Base-by-base conservation (phyloP, 768 basidiomycete genomes). In the Royoungia palumana region DNA sequence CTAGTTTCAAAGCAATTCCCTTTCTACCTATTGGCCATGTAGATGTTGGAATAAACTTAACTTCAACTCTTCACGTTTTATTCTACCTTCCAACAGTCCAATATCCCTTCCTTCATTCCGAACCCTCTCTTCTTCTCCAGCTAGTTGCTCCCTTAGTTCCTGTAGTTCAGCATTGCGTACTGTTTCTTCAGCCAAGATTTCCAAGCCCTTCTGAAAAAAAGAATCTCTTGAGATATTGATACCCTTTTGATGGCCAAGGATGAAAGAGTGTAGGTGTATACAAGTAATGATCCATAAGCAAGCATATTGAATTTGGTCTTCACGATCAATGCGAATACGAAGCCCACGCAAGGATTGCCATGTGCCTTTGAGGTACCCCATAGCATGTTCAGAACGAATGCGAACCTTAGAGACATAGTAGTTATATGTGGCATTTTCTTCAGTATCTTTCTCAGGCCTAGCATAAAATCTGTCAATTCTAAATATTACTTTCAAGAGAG, bases 291-390 rank as follows among this genome's bases (percentile, higher is more conserved):
- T 47, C 55, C 58, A 59, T 14, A 51, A 20, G 7, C 35, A 20
- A 19, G 57, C 60, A 45, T 44, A 46, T 30, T 39, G 21, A 19
- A 49, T 49, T 2, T 59, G 25, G 1, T 41, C 11, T 16, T 45
- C 30, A 52, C 20, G 2, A 22, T 56, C 41, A 21, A 59, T 46
- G 6, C 24, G 44, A 38, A 51, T 35, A 8, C 19, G 41, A 11
- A 61, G 45, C 10, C 55, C 55, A 21, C 28, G 19, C 10, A 46
- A 44, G 7, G 44, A 54, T 36, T 45, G 39, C 49, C 43, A 54
- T 4, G 67, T 60, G 0, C 74, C 74, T 47, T 75, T 75, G 20
- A 74, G 57, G 34, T 48, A 71, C 0, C 73, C 71, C 24, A 75
- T 67, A 8, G 68, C 60, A 62, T 75, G 72, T 46, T 75, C 72